phyloP scores from a whole-genome alignment of 352 stramenopile species.

The Phytophthora chlamydospora region DNA sequence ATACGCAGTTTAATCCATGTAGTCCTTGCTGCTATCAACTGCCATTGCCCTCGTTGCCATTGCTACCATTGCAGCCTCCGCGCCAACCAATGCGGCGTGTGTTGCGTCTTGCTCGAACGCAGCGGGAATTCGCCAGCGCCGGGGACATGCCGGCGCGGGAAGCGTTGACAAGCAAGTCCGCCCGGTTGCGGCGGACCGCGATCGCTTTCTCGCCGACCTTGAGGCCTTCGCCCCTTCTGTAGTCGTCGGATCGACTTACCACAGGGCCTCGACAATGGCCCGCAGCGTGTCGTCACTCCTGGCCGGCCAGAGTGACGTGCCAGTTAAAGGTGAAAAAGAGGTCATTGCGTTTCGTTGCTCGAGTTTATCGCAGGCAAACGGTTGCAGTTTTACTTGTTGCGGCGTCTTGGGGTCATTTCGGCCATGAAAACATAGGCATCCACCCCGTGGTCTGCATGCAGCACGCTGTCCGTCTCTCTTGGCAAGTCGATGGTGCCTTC shows the following conservation, averaged over 20 bases:
- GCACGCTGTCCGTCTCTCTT: conserved; percentile 4
- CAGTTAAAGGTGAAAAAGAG: conserved; percentile 6
- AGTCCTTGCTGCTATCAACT: conserved; percentile 17
- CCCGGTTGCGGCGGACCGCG: conserved; percentile 2
- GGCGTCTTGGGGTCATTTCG: conserved; percentile 13
- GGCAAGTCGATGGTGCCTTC: neutral
- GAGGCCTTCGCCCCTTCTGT: conserved; percentile 28
- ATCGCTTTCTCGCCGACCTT: conserved; percentile 30
- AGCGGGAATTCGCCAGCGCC: too few relatives aligned
- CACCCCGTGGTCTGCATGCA: conserved; percentile 9
- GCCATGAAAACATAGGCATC: conserved; percentile 9
- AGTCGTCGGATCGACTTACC: conserved; percentile 23
- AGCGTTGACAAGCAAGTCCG: neutral
- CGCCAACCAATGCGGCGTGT: too few relatives aligned
- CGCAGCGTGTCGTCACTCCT: conserved; percentile 8
- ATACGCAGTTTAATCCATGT: conserved; percentile 39
- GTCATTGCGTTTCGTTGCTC: neutral
- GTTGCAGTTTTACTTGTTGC: neutral
- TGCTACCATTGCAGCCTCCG: too few relatives aligned
- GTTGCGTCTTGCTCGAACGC: too few relatives aligned
- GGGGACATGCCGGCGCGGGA: too few relatives aligned
- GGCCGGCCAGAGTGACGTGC: conserved; percentile 28
- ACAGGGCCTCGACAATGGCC: conserved; percentile 12
- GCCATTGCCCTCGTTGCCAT: too few relatives aligned
- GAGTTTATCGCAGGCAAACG: neutral